phyloP scores from a whole-genome alignment of 2,329 filamentous ascomycete species.

The Tympanopsis confertula region DNA sequence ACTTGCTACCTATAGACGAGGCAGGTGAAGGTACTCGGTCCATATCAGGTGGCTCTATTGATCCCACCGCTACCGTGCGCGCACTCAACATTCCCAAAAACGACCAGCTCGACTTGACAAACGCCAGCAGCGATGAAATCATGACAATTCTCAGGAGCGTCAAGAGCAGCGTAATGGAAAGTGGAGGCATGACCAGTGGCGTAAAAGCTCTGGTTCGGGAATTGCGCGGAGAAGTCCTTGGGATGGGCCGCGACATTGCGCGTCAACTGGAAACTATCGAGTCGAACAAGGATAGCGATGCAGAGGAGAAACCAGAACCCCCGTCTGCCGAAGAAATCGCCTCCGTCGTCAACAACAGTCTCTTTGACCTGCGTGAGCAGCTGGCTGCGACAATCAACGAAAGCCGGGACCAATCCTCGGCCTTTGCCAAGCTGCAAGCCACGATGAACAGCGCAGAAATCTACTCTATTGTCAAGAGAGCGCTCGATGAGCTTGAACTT shows the following conservation, averaged over 20 bases:
- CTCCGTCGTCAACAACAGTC: neutral
- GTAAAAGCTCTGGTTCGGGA: conserved; percentile 52
- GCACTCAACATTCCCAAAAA: neutral
- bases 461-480: conserved; percentile 46
- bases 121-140: conserved; percentile 37
- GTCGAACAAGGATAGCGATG: neutral
- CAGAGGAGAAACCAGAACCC: neutral
- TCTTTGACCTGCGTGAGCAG: conserved; percentile 37
- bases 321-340: neutral
- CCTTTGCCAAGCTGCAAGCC: conserved; percentile 31
- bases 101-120: conserved; percentile 13
- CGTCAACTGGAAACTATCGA: conserved; percentile 33
- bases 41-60: neutral
- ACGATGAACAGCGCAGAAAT: conserved; percentile 42
- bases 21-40: too few relatives aligned
- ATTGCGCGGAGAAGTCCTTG: conserved; percentile 50
- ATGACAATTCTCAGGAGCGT: conserved; percentile 47
- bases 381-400: conserved; percentile 45
- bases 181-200: conserved; percentile 49
- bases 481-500: conserved; percentile 34
- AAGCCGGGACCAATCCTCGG: conserved; percentile 32
- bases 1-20: too few relatives aligned
- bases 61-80: neutral
- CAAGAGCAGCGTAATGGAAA: conserved; percentile 49
- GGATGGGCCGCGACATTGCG: conserved; percentile 53